Evolutionary conservation across 2,329 filamentous ascomycete genomes (phyloP).

Genomic region (Paraconiothyrium brasiliense): DNA sequence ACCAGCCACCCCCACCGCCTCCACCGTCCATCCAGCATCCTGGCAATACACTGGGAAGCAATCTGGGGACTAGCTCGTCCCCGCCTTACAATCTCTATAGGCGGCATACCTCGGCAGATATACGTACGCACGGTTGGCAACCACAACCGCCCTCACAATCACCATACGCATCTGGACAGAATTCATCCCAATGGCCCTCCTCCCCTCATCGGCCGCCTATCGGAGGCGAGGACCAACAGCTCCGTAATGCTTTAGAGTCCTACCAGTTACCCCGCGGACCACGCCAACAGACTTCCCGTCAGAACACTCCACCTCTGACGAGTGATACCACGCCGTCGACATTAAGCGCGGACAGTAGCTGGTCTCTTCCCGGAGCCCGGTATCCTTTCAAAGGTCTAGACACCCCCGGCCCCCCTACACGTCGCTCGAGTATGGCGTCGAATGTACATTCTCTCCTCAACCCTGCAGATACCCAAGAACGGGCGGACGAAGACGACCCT

Average conservation of each 20-base stretch:
- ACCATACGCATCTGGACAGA: slow-evolving; percentile 72
- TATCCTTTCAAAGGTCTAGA: slow-evolving; percentile 61
- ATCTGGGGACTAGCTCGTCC: slow-evolving; percentile 57
- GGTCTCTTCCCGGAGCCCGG: slow-evolving; percentile 62
- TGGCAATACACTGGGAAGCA: slow-evolving; percentile 57
- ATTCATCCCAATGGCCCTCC: slow-evolving; percentile 71
- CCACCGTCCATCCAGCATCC: slow-evolving; percentile 72
- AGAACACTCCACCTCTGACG: slow-evolving; percentile 63
- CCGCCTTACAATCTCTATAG: slow-evolving; percentile 75
- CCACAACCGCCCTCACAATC: slow-evolving; percentile 65
- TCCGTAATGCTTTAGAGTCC: slow-evolving; percentile 72
- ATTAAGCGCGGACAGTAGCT: slow-evolving; percentile 63
- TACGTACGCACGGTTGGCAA: slow-evolving; percentile 75
- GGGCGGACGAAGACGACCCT: slow-evolving; percentile 70
- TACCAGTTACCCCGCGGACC: slow-evolving; percentile 70
- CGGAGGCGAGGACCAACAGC: slow-evolving; percentile 71
- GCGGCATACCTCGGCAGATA: slow-evolving; percentile 94
- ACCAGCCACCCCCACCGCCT: slow-evolving; percentile 67
- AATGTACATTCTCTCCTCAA: slow-evolving; percentile 74
- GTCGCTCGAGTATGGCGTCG: slow-evolving; percentile 75
- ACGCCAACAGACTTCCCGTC: slow-evolving; percentile 60
- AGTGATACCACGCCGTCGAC: slow-evolving; percentile 60
- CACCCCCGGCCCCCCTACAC: slow-evolving; percentile 68
- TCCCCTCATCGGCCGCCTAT: slow-evolving; percentile 64
- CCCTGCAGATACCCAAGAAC: slow-evolving; percentile 72